phyloP scores from a whole-genome alignment of 2,329 filamentous ascomycete species.

The Colletotrichum agaves region DNA sequence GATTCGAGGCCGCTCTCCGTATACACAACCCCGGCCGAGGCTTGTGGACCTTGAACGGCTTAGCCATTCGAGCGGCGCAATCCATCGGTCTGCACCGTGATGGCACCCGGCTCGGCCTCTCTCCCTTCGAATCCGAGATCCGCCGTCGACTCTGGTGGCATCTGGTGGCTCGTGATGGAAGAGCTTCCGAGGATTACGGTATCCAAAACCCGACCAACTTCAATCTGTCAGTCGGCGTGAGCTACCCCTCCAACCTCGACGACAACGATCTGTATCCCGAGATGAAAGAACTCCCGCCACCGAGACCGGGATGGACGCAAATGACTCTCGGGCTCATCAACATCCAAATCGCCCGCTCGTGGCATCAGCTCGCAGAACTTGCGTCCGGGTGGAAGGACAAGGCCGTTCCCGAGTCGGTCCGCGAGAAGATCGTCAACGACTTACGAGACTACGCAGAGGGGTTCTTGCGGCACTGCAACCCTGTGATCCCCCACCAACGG shows the following conservation, averaged over 20 bases:
- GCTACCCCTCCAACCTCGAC: constrained; percentile 66
- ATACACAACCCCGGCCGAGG: constrained; percentile 48
- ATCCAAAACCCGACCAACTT: constrained; percentile 39
- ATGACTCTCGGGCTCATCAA: constrained; percentile 67
- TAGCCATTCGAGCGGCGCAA: constrained; percentile 58
- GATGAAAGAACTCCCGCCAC: constrained; percentile 58
- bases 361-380: constrained; percentile 41
- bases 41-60: constrained; percentile 54
- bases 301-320: constrained; percentile 64
- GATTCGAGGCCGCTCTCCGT: constrained; percentile 47
- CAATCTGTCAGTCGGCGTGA: constrained; percentile 56
- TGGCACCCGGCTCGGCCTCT: constrained; percentile 45
- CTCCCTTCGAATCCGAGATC: constrained; percentile 62
- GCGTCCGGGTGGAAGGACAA: constrained; percentile 33
- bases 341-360: constrained; percentile 56
- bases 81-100: constrained; percentile 64
- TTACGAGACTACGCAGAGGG: constrained; percentile 58
- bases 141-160: constrained; percentile 66
- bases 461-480: constrained; percentile 61
- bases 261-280: constrained; percentile 61
- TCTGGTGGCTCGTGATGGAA: constrained; percentile 62
- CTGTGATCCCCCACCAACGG: constrained; percentile 58
- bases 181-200: constrained; percentile 68
- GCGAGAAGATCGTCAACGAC: constrained; percentile 53
- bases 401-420: constrained; percentile 45